phyloP scores from a whole-genome alignment of 331 rosid genomes.

The Quercus tomentella region DNA sequence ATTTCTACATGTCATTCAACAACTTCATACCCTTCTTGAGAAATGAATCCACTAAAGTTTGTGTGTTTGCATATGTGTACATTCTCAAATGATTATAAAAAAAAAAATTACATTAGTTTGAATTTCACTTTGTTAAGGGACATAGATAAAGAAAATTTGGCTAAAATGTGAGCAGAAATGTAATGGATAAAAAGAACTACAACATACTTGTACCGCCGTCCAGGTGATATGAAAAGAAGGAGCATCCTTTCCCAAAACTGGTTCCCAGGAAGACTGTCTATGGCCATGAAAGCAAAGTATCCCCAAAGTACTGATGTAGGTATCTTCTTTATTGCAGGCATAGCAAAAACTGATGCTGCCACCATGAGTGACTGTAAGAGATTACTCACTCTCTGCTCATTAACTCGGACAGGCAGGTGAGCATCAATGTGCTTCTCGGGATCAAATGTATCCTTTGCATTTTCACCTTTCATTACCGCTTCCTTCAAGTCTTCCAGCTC shows the following conservation, averaged over 20 bases:
- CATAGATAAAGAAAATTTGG: not conserved
- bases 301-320: conserved; percentile 95
- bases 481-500: conserved; percentile 72
- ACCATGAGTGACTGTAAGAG: conserved; percentile 75
- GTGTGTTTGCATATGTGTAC: not conserved
- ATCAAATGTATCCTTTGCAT: conserved; percentile 43
- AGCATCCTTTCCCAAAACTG: conserved; percentile 88
- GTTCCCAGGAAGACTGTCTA: conserved; percentile 90
- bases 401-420: conserved; percentile 76
- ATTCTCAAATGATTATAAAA: not conserved
- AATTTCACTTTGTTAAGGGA: not conserved
- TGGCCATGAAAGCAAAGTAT: conserved; percentile 89
- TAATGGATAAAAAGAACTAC: not conserved
- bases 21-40: not conserved
- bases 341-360: conserved; percentile 71
- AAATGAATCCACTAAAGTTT: not conserved
- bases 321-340: conserved; percentile 68
- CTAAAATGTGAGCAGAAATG: not conserved
- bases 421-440: conserved; percentile 74
- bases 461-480: conserved; percentile 49
- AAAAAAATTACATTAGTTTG: not conserved
- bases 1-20: not conserved
- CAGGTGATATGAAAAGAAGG: conserved; percentile 55
- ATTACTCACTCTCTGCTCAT: conserved; percentile 90
- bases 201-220: conserved; percentile 67